These are phyloP conservation scores for Umbelopsis sp. DNA, from an alignment of 371 early-diverging fungal species.

Conservation along the genomic window DNA sequence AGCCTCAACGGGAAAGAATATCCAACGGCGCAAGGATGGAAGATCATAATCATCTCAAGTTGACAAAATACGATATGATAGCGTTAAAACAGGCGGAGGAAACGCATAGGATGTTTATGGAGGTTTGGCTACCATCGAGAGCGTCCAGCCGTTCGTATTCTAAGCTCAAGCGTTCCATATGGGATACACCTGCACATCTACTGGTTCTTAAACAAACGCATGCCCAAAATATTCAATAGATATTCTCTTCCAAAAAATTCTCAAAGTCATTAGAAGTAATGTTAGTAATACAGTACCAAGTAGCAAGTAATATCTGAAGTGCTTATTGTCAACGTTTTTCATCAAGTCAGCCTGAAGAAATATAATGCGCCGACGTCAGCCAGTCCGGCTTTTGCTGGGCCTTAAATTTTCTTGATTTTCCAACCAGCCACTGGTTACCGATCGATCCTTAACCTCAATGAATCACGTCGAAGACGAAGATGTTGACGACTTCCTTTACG, in stretches of 20 bases:
- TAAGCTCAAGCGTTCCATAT: neutral
- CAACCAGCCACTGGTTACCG: neutral
- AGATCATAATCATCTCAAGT: neutral
- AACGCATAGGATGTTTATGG: constrained; percentile 13
- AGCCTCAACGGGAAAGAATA: neutral
- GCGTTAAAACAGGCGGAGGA: neutral
- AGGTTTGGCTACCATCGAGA: constrained; percentile 6
- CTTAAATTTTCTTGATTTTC: neutral
- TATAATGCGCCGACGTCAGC: neutral
- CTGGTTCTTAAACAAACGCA: neutral
- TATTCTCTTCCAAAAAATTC: neutral
- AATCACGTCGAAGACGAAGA: constrained; percentile 19
- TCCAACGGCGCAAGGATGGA: neutral
- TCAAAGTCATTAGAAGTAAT: no score
- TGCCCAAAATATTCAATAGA: neutral
- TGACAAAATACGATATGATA: neutral
- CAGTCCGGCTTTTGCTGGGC: neutral
- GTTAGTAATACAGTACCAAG: no score
- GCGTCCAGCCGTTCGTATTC: neutral
- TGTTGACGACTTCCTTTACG: constrained; percentile 15
- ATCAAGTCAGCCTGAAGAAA: neutral
- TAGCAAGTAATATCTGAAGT: no score
- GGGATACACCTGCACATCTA: constrained; percentile 2
- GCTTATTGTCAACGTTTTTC: neutral
- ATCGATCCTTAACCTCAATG: neutral